These are phyloP conservation scores for Calonectria hongkongensis DNA, from an alignment of 2,329 filamentous ascomycete genomes.

Conservation along the genomic window DNA sequence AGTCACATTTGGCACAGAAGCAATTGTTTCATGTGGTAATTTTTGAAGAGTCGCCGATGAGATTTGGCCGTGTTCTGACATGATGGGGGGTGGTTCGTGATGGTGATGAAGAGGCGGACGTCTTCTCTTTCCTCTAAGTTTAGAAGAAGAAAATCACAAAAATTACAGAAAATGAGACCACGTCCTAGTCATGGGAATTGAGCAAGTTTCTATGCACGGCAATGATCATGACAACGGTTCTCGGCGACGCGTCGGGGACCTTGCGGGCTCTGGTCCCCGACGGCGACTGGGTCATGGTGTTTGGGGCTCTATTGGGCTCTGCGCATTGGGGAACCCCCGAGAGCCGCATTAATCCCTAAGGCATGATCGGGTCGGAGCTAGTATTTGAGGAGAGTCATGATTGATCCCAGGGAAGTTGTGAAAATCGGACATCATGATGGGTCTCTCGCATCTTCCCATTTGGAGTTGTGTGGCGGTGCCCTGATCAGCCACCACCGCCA, in stretches of 20 bases:
- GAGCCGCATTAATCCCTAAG: not conserved
- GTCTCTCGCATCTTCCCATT: not conserved
- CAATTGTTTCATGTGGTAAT: not conserved
- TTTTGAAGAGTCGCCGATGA: not conserved
- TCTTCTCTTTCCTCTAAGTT: no score
- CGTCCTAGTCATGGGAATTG: not conserved
- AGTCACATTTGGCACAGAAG: not conserved
- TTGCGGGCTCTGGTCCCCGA: constrained; percentile 24
- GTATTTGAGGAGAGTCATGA: not conserved
- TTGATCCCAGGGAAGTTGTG: not conserved
- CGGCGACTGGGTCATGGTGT: constrained; percentile 7
- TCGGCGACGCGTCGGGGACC: constrained; percentile 18
- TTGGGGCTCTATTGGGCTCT: not conserved
- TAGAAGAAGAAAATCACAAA: not conserved
- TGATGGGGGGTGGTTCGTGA: not conserved
- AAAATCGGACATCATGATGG: constrained; percentile 23
- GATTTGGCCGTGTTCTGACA: constrained; percentile 28
- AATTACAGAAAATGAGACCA: not conserved
- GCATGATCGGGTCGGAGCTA: not conserved
- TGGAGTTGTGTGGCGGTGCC: constrained; percentile 3
- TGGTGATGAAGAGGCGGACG: not conserved
- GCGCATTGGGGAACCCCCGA: not conserved
- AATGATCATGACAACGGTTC: constrained; percentile 13
- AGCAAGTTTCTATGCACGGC: constrained; percentile 13
- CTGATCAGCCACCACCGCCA: constrained; percentile 9